Conservation (phyloP, 2,329 filamentous ascomycete genomes). For the Neofusicoccum parvum region DNA sequence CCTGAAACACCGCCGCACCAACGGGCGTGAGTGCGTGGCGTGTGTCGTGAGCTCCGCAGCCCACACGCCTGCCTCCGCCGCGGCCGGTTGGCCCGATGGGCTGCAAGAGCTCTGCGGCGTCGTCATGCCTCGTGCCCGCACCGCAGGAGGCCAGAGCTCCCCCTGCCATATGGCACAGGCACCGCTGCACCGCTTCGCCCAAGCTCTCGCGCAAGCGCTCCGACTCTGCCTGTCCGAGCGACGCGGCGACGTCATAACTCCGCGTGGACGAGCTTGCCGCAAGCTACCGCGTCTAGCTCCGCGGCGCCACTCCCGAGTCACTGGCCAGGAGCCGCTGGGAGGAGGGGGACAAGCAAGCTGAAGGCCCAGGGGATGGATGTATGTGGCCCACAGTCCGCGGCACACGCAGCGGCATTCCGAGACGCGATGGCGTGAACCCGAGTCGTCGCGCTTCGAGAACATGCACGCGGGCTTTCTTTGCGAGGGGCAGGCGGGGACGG, state of each 20-base stretch:
- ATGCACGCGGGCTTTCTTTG: background rate
- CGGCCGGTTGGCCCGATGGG: background rate
- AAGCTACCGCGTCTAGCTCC: no score
- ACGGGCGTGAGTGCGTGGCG: background rate
- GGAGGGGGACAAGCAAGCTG: background rate
- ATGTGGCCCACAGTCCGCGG: background rate
- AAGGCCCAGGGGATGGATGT: background rate
- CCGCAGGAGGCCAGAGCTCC: background rate
- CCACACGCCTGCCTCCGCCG: background rate
- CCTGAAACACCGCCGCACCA: background rate
- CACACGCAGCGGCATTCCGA: background rate
- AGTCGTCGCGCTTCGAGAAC: background rate
- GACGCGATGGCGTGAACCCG: background rate
- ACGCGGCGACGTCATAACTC: background rate
- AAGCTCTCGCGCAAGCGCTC: no score
- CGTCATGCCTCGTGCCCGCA: background rate
- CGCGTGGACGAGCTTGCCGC: background rate
- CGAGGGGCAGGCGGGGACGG: background rate
- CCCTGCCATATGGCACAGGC: no score
- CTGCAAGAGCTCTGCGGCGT: background rate
- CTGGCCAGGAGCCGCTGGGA: no score
- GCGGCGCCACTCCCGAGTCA: no score
- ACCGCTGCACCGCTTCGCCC: no score
- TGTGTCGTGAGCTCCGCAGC: background rate
- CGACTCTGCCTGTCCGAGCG: no score